Evolutionary conservation across 306 rosid species (phyloP), one percentile per base, ranked within the genome.

Genomic region (barrel medic (Medicago truncatula)): DNA sequence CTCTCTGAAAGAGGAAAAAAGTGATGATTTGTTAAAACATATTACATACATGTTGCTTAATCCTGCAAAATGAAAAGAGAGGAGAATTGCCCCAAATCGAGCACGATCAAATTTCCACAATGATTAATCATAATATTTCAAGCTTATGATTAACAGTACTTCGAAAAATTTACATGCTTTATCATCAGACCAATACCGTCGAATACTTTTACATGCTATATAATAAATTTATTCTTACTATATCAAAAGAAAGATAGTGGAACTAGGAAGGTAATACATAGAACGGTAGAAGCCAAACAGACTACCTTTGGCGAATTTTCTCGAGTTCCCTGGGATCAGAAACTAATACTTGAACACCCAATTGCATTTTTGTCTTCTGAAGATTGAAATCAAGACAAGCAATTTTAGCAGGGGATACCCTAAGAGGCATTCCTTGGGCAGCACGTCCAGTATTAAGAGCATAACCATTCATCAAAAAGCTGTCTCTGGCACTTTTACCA

Each of bases 361-460:
- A 82, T 83, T 96, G 99, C 99, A 96, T 92, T 87, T 96, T 96
- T 80, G 99, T 96, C 86, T 92, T 96, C 81, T 96, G 99, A 82
- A 96, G 98, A 89, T 96, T 96, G 79, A 96, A 90, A 84, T 96
- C 98, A 56, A 96, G 95, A 73, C 99, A 96, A 10, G 98, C 99
- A 76, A 96, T 92, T 78, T 76, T 89, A 20, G 99, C 99, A 80
- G 99, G 97, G 85, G 96, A 60, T 78, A 90, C 99, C 84, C 89
- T 92, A 39, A 85, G 63, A 50, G 99, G 97, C 99, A 96, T 96
- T 78, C 99, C 99, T 88, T 96, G 99, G 21, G 99, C 93, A 78
- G 99, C 97, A 73, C 98, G 99, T 3, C 97, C 97, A 52, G 91
- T 88, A 78, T 96, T 88, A 83, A 96, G 78, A 61, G 98, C 99